Base-by-base conservation (phyloP, 371 early-diverging fungal species). In the Nematocida ironsii region DNA sequence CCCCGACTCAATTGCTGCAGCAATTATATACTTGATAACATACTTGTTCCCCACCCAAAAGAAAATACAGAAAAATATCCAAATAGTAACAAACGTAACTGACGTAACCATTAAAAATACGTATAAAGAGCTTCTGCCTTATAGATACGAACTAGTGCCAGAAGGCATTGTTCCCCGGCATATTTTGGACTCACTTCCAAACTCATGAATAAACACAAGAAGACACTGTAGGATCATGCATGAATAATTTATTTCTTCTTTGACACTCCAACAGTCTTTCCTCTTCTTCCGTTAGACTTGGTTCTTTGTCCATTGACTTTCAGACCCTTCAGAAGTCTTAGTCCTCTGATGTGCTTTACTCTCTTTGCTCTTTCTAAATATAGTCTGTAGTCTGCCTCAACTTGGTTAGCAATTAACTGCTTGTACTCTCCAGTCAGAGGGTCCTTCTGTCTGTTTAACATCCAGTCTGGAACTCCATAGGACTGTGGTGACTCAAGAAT, bases 401-500 rank as follows among this genome's bases (percentile, higher is more conserved):
- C 89, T 84, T 89, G 90, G 91, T 95, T 95, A 84, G 94, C 91
- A 83, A 97, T 89, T 74, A 94, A 88, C 89, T 97, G 97, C 73
- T 91, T 88, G 91, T 90, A 91, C 88, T 91, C 92, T 88, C 96
- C 96, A 85, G 93, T 93, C 85, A 91, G 89, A 85, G 91, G 89
- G 90, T 97, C 95, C 91, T 93, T 96, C 89, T 95, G 95, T 87
- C 94, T 90, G 92, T 97, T 97, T 58, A 95, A 91, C 91, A 95
- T 93, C 93, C 94, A 95, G 88, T 91, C 90, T 84, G 98, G 98
- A 89, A 97, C 94, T 89, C 94, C 94, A 91, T 91, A 93, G 89
- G 93, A 90, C 84, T 90, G 89, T 81, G 95, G 94, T 90, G 94
- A 91, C 88, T 92, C 91, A 87, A 95, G 91, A 85, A 92, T 92